Evolutionary conservation across 495 filamentous ascomycete species (phyloP).

Genomic region (Lasiosphaeris hirsuta): DNA sequence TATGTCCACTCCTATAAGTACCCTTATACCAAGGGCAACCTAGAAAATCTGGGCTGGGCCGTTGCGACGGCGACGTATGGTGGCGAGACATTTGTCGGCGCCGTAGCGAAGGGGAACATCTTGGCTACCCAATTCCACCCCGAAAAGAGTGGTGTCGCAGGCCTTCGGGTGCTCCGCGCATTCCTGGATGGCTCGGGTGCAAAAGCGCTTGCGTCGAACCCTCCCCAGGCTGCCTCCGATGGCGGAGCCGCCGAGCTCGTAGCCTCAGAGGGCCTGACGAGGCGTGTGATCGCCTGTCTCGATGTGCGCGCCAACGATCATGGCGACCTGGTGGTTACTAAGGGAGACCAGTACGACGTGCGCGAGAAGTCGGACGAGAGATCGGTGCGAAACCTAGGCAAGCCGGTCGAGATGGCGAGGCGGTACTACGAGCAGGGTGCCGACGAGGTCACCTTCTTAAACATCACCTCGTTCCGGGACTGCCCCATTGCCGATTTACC

Average conservation of each 20-base stretch:
- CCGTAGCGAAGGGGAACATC: constrained; percentile 76
- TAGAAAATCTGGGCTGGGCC: constrained; percentile 79
- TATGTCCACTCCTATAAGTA: constrained; percentile 95
- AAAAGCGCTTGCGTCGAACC: constrained; percentile 30
- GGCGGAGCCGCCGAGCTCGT: constrained; percentile 11
- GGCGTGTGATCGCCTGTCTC: constrained; percentile 89
- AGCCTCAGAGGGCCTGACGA: constrained; percentile 66
- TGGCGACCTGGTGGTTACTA: constrained; percentile 94
- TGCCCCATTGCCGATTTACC: constrained; percentile 87
- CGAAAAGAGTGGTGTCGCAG: constrained; percentile 91
- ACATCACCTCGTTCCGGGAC: constrained; percentile 96
- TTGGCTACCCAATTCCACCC: constrained; percentile 96
- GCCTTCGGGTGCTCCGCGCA: constrained; percentile 75
- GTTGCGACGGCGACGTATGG: constrained; percentile 88
- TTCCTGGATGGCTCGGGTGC: constrained; percentile 70
- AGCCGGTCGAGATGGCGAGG: constrained; percentile 91
- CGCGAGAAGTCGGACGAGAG: constrained; percentile 80
- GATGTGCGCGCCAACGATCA: constrained; percentile 96
- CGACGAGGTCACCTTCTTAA: constrained; percentile 94
- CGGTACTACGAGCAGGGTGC: constrained; percentile 96
- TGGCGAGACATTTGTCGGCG: constrained; percentile 86
- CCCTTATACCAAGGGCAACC: constrained; percentile 63
- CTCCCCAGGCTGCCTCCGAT: constrained; percentile 5
- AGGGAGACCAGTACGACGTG: constrained; percentile 99
- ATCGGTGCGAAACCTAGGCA: constrained; percentile 86